Percentiles rank a stretch among this genome's conserved stretches.
phyloP scores from a whole-genome alignment of 2,329 filamentous ascomycete genomes.

The Phoma sp. region DNA sequence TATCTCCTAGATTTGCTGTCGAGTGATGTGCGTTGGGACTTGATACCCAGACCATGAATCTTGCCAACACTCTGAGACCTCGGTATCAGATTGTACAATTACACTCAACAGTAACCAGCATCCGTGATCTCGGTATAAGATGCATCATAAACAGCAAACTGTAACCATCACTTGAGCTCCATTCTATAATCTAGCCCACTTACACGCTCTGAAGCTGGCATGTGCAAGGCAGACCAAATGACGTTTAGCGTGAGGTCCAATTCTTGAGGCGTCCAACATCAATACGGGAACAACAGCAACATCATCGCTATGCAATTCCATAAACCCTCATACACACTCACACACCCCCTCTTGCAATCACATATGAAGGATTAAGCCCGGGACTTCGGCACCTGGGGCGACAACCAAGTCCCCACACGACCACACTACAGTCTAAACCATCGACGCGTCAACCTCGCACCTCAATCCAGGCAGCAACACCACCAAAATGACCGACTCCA shows the following conservation, averaged over 20 bases:
- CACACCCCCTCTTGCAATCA: too few relatives aligned
- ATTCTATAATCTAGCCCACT: neutral
- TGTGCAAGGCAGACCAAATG: neutral
- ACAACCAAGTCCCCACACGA: too few relatives aligned
- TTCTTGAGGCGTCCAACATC: conserved; percentile 20
- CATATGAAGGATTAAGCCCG: too few relatives aligned
- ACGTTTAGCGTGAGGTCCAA: neutral
- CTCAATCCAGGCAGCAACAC: conserved; percentile 3
- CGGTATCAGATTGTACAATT: too few relatives aligned
- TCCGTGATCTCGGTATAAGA: neutral
- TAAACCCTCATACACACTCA: neutral
- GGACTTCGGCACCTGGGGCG: too few relatives aligned
- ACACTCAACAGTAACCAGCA: too few relatives aligned
- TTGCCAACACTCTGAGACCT: neutral
- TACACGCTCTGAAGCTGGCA: neutral
- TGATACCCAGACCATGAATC: neutral
- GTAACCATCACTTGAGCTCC: neutral
- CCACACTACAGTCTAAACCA: too few relatives aligned
- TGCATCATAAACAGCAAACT: neutral
- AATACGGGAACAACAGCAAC: conserved; percentile 10
- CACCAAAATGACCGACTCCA: neutral
- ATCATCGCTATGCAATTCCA: conserved; percentile 17
- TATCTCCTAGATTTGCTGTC: neutral
- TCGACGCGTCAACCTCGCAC: neutral
- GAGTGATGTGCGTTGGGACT: neutral